Conservation (phyloP, 2,329 filamentous ascomycete species). For the Xylariaceae sp. region DNA sequence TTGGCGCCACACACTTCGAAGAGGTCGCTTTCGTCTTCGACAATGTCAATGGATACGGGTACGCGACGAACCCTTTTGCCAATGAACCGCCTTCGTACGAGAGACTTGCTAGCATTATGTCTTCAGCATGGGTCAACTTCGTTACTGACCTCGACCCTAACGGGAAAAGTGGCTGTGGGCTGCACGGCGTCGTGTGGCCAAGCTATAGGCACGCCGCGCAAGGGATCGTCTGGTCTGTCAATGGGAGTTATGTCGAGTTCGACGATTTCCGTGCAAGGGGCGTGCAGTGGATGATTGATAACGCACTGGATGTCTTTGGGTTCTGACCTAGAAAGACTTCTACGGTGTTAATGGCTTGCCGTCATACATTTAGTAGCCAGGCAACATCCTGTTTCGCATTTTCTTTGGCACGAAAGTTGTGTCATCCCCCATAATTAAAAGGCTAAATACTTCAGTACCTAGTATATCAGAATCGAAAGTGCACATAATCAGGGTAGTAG, state of each 20-base stretch:
- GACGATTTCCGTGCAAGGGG: conserved; percentile 30
- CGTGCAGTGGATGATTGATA: conserved; percentile 28
- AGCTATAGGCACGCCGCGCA: conserved; percentile 22
- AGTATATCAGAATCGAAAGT: too few species aligned
- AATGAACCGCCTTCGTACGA: conserved; percentile 24
- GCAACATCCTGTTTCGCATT: too few species aligned
- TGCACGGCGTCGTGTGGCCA: conserved; percentile 24
- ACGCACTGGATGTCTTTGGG: conserved; percentile 28
- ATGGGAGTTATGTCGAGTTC: conserved; percentile 24
- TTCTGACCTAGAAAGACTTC: not conserved
- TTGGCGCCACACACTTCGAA: conserved; percentile 37
- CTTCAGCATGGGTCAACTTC: conserved; percentile 38
- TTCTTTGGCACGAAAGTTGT: too few species aligned
- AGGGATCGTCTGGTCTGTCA: conserved; percentile 28
- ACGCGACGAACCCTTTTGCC: conserved; percentile 30
- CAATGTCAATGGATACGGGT: conserved; percentile 31
- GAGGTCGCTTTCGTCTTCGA: conserved; percentile 42
- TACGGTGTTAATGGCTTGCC: too few species aligned
- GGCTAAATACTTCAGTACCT: too few species aligned
- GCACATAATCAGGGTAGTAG: too few species aligned
- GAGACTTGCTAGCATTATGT: conserved; percentile 27
- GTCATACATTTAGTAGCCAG: too few species aligned
- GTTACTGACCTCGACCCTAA: conserved; percentile 51
- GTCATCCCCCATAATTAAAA: too few species aligned
- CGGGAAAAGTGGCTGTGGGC: conserved; percentile 28